Percentiles rank a stretch among this genome's conserved stretches.
These are phyloP conservation scores for Globisporangium apiculatum DNA, from an alignment of 352 stramenopile species.

Conservation along the genomic window DNA sequence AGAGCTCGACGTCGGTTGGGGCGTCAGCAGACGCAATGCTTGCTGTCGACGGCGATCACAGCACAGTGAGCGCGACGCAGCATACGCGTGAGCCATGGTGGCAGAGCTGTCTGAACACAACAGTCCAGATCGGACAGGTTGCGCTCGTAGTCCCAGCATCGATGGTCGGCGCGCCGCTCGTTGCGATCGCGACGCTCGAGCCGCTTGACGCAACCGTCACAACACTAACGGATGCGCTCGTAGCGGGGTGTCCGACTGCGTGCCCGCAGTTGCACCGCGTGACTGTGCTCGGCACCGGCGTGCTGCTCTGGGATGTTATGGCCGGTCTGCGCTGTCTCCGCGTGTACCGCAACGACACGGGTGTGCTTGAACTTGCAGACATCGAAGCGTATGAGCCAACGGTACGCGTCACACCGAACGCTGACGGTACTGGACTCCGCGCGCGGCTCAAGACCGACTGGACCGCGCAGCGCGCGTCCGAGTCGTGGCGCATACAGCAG, in stretches of 20 bases:
- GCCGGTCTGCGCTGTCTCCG: slow-evolving; percentile 33
- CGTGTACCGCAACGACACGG: slow-evolving; percentile 40
- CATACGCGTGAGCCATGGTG: slow-evolving; percentile 46
- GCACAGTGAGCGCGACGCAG: slow-evolving; percentile 17
- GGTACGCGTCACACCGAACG: slow-evolving; percentile 33
- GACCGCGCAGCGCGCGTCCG: slow-evolving; percentile 21
- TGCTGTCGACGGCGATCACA: slow-evolving; percentile 21
- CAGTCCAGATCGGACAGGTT: slow-evolving; percentile 41
- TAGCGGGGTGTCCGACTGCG: slow-evolving; percentile 31
- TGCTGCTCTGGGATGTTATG: slow-evolving; percentile 45
- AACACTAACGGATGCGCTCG: slow-evolving; percentile 16
- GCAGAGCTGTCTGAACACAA: slow-evolving; percentile 31
- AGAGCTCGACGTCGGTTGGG: slow-evolving; percentile 29
- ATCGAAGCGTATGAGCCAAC: slow-evolving; percentile 50
- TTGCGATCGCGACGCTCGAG: slow-evolving; percentile 28
- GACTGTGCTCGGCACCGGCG: slow-evolving; percentile 20
- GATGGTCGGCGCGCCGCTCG: slow-evolving; percentile 17
- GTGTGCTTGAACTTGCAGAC: slow-evolving; percentile 28
- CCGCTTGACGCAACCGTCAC: slow-evolving; percentile 10
- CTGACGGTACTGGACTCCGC: slow-evolving; percentile 34
- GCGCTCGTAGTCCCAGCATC: slow-evolving; percentile 39
- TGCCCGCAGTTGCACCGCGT: slow-evolving; percentile 28
- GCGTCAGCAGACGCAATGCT: slow-evolving; percentile 14
- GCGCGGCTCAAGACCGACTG: slow-evolving; percentile 43
- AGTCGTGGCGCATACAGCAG: slow-evolving; percentile 50